Base-by-base conservation (phyloP, 768 basidiomycete species). In the Rhizopogon roseolus region DNA sequence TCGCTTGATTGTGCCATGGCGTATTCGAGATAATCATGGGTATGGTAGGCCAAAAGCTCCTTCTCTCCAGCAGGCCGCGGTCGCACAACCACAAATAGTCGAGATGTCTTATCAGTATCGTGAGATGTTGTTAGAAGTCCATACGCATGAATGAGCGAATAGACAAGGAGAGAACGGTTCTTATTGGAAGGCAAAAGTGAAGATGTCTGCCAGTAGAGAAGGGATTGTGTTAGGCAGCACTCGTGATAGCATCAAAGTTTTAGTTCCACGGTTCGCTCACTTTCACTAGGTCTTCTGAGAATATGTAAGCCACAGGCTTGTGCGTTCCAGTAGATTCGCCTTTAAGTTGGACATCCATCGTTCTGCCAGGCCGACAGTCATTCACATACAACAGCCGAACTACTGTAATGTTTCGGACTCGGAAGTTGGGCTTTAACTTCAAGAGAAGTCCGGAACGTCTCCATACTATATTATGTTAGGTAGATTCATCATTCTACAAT, bases 41-140 rank as follows among this genome's bases (percentile, higher is more conserved):
- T 82, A 62, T 94, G 93, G 61, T 90, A 94, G 16, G 71, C 69
- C 11, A 73, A 60, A 5, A 96, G 78, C 9, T 88, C 83, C 36
- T 75, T 77, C 54, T 66, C 65, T 0, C 74, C 79, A 0, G 89
- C 90, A 25, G 70, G 73, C 5, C 64, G 59, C 0, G 88, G 85
- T 4, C 76, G 76, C 4, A 88, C 62, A 3, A 86, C 69, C 37
- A 67, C 72, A 19, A 83, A 63, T 10, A 61, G 69, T 49, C 49
- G 60, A 8, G 39, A 53, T 14, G 57, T 66, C 54, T 53, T 50
- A 58, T 27, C 57, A 19, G 9, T 66, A 59, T 3, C 22, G 22
- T 22, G 22, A 22, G 63, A 54, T 14, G 68, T 58, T 7, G 68
- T 65, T 54, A 85, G 69, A 19, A 87, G 67, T 2, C 77, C 80